Percentiles rank a stretch among this genome's conserved stretches.
phyloP scores from a whole-genome alignment of 2,329 filamentous ascomycete genomes.

The Pestalotiopsis sp. region DNA sequence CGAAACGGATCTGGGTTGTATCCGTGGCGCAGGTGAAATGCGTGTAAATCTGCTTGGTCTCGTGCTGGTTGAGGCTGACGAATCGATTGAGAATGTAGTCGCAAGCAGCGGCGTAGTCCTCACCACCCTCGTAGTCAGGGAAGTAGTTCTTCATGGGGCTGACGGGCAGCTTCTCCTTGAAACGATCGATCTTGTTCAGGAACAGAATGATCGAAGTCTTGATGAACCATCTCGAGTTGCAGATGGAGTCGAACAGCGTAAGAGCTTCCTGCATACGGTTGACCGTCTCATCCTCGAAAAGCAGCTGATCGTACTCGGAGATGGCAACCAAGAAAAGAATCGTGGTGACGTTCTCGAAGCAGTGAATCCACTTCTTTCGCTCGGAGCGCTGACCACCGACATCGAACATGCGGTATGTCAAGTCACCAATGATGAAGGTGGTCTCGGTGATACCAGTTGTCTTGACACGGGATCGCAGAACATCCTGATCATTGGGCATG shows the following conservation, averaged over 20 bases:
- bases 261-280: slow-evolving; percentile 92
- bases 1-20: slow-evolving; percentile 98
- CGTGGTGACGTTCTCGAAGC: slow-evolving; percentile 96
- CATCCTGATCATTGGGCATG: slow-evolving; percentile 93
- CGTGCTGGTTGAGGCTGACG: slow-evolving; percentile 96
- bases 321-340: slow-evolving; percentile 97
- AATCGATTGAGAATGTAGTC: slow-evolving; percentile 99
- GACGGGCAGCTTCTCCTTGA: slow-evolving; percentile 81
- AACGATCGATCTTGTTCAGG: slow-evolving; percentile 86
- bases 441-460: slow-evolving; percentile 97
- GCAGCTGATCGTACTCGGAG: slow-evolving; percentile 92
- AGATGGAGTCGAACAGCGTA: slow-evolving; percentile 84
- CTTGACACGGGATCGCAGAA: slow-evolving; percentile 94
- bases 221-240: slow-evolving; percentile 88
- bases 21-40: slow-evolving; percentile 99
- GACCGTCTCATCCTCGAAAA: slow-evolving; percentile 96
- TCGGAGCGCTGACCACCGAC: slow-evolving; percentile 94
- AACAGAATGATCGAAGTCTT: slow-evolving; percentile 88
- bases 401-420: slow-evolving; percentile 97
- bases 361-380: slow-evolving; percentile 99
- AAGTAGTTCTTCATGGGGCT: slow-evolving; percentile 90
- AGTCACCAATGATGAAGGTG: slow-evolving; percentile 90
- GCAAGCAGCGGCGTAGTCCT: slow-evolving; percentile 93
- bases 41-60: slow-evolving; percentile 99
- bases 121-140: slow-evolving; percentile 89